Percentiles rank a stretch among this genome's conserved stretches.
phyloP scores from a whole-genome alignment of 1,284 basidiomycete species.

The Pseudozyma pruni region DNA sequence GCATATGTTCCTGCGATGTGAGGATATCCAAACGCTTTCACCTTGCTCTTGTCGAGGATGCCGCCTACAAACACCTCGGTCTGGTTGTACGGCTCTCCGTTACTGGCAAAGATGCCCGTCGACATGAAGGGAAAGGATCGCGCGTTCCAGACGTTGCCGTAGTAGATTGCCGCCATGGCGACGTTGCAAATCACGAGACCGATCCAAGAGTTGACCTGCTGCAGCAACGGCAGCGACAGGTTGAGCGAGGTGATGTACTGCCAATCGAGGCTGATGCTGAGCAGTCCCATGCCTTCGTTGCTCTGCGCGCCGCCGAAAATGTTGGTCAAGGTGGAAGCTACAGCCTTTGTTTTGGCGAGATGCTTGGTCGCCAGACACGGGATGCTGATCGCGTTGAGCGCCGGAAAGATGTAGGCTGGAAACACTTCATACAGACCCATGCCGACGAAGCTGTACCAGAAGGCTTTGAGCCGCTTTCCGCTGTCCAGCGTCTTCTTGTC shows the following conservation, averaged over 20 bases:
- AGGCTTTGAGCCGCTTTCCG: constrained; percentile 73
- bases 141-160: constrained; percentile 49
- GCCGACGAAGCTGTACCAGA: constrained; percentile 71
- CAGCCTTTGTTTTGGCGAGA: constrained; percentile 66
- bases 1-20: constrained; percentile 71
- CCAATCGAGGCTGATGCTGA: constrained; percentile 50
- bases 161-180: constrained; percentile 59
- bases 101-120: constrained; percentile 29
- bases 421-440: constrained; percentile 61
- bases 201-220: constrained; percentile 58
- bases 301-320: constrained; percentile 61
- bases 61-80: constrained; percentile 59
- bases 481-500: constrained; percentile 63
- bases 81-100: constrained; percentile 69
- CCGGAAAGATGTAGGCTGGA: constrained; percentile 71
- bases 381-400: constrained; percentile 62
- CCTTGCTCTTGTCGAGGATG: constrained; percentile 47
- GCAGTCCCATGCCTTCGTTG: constrained; percentile 56
- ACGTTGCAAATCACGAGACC: constrained; percentile 56
- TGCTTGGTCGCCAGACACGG: constrained; percentile 72
- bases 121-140: constrained; percentile 49
- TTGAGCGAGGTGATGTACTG: constrained; percentile 58
- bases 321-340: constrained; percentile 50
- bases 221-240: constrained; percentile 57
- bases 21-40: constrained; percentile 57